Base-by-base conservation (phyloP, 2,329 filamentous ascomycete genomes). In the Cercospora sp. region DNA sequence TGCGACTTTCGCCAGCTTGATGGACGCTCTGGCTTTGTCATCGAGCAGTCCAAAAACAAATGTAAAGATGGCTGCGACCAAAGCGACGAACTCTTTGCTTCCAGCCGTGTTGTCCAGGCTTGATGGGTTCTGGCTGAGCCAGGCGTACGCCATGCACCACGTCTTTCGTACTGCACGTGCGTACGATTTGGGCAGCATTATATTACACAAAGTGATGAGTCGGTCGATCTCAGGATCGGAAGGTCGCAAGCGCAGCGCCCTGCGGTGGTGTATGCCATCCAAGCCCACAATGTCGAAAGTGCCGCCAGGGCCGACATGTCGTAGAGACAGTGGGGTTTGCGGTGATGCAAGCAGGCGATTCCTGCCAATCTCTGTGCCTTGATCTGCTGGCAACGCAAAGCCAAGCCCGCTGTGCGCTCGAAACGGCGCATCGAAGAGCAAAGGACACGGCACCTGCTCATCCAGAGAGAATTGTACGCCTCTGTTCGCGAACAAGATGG, bases 41-140 rank as follows among this genome's bases (percentile, higher is more conserved):
- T 76, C 75, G 8, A 78, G 63, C 18, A 76, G 33, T 10, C 60
- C 64, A 2, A 81, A 70, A 9, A 77, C 77, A 60, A 81, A 76
- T 7, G 76, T 75, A 61, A 83, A 79, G 2, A 83, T 66, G 7
- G 80, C 79, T 4, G 79, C 73, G 3, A 80, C 75, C 31, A 83
- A 77, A 5, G 82, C 81, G 5, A 77, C 72, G 77, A 79, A 81
- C 51, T 78, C 77, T 8, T 31, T 12, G 53, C 64, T 53, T 45
- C 60, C 57, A 16, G 64, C 68, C 9, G 74, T 76, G 13, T 60
- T 63, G 13, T 58, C 60, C 6, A 72, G 18, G 16, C 33, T 62
- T 5, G 69, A 71, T 9, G 64, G 60, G 40, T 72, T 40, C 57
- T 61, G 31, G 2, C 65, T 18, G 5, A 79, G 64, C 64, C 68